Evolutionary conservation across 176 grass and related monocot genomes (phyloP).

Genomic region (Eragrostis nindensis): DNA sequence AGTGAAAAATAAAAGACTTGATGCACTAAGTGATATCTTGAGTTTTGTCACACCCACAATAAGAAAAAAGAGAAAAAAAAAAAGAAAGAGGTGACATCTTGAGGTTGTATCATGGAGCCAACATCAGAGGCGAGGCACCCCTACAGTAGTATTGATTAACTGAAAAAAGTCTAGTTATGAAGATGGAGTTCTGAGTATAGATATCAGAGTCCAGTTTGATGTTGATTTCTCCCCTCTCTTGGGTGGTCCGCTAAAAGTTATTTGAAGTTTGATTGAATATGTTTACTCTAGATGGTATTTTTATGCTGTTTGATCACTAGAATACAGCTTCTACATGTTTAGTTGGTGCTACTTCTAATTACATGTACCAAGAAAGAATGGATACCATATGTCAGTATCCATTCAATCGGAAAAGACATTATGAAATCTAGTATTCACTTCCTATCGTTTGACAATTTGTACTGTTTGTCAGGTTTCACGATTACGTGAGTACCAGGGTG

Average conservation of each 20-base stretch:
- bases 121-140: background rate
- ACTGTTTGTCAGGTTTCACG: constrained; percentile 69
- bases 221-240: background rate
- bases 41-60: background rate
- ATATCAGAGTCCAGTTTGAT: background rate
- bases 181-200: background rate
- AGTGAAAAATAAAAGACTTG: background rate
- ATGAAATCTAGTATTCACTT: background rate
- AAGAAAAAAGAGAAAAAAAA: too few relatives aligned
- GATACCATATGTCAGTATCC: background rate
- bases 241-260: background rate
- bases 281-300: background rate
- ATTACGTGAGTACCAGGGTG: constrained; percentile 93
- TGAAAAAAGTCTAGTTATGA: background rate
- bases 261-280: background rate
- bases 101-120: background rate
- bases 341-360: background rate
- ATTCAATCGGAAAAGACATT: background rate
- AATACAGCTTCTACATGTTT: background rate
- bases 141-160: background rate
- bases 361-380: constrained; percentile 4
- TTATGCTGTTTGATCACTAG: background rate
- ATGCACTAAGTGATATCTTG: constrained; percentile 15
- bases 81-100: background rate
- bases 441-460: background rate